Percentiles rank a stretch among this genome's conserved stretches.
Conservation (phyloP, 805 yeast species). For the Clavispora phyllophila region DNA sequence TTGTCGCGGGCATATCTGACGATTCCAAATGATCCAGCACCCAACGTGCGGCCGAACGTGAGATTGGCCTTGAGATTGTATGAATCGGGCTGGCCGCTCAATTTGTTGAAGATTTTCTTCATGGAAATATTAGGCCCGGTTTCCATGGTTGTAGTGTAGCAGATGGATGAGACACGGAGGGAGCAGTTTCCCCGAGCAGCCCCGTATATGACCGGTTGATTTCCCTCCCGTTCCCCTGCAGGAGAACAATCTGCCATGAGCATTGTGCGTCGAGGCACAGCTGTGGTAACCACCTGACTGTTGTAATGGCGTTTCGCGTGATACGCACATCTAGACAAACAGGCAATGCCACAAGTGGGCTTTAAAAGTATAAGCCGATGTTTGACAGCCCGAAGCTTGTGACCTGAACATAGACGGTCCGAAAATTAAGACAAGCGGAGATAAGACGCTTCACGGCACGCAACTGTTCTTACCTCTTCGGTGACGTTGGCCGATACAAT, state of each 20-base stretch:
- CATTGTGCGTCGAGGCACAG: background rate
- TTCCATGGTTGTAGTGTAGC: slow-evolving; percentile 2
- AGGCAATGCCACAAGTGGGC: too few species aligned
- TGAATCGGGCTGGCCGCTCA: slow-evolving; percentile 70
- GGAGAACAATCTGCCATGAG: background rate
- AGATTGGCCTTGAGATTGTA: slow-evolving; percentile 64
- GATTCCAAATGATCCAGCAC: slow-evolving; percentile 94
- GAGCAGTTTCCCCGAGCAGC: background rate
- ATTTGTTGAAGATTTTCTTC: slow-evolving; percentile 43
- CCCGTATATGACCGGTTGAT: background rate
- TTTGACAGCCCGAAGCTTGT: too few species aligned
- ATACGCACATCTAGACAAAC: too few species aligned
- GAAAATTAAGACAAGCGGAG: too few species aligned
- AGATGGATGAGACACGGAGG: background rate
- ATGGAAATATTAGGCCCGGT: slow-evolving; percentile 7
- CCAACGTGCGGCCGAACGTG: slow-evolving; percentile 76
- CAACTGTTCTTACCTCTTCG: too few species aligned
- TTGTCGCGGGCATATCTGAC: slow-evolving; percentile 69
- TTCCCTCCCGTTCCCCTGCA: too few species aligned
- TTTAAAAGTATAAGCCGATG: too few species aligned
- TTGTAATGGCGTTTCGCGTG: too few species aligned
- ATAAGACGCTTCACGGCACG: too few species aligned
- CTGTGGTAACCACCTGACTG: too few species aligned
- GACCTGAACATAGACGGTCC: too few species aligned
- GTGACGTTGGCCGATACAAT: too few species aligned